Percentiles rank a stretch among this genome's conserved stretches.
Conservation (phyloP, 2,329 filamentous ascomycete genomes). For the Curvularia hawaiiensis region DNA sequence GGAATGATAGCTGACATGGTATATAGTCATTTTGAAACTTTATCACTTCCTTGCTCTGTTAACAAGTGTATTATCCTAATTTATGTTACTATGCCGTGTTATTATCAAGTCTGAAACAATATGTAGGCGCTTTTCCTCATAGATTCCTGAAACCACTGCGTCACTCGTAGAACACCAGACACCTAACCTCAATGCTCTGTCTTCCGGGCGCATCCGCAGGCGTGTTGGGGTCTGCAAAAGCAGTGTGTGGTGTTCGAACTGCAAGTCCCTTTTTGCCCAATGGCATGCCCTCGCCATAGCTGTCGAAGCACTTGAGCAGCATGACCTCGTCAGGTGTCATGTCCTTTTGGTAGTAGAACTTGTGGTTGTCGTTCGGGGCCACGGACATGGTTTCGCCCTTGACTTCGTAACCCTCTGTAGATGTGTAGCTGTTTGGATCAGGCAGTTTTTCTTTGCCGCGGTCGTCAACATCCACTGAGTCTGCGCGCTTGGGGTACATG, state of each 20-base stretch:
- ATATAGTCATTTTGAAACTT: too few species aligned
- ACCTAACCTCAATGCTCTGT: constrained; percentile 69
- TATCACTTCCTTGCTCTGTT: too few species aligned
- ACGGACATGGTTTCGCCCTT: constrained; percentile 68
- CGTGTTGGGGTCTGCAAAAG: constrained; percentile 60
- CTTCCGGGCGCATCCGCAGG: constrained; percentile 56
- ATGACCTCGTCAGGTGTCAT: constrained; percentile 65
- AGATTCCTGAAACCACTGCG: neutral
- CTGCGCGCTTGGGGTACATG: constrained; percentile 59
- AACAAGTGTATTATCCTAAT: too few species aligned
- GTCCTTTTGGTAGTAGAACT: constrained; percentile 70
- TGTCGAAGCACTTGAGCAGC: constrained; percentile 59
- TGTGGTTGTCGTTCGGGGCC: constrained; percentile 61
- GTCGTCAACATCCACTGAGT: constrained; percentile 55
- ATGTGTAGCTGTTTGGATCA: constrained; percentile 52
- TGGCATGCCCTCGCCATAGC: constrained; percentile 49
- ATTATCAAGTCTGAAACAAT: neutral
- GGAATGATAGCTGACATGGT: too few species aligned
- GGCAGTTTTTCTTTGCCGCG: constrained; percentile 64
- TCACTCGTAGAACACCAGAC: constrained; percentile 65
- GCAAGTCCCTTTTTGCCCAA: constrained; percentile 49
- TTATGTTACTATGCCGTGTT: neutral
- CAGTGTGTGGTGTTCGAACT: constrained; percentile 68
- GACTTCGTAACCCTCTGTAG: constrained; percentile 65
- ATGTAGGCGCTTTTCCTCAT: neutral